Evolutionary conservation across 441 rosid species (phyloP), one percentile per base, ranked within the genome.

Genomic region (Syzygium syzygioides): DNA sequence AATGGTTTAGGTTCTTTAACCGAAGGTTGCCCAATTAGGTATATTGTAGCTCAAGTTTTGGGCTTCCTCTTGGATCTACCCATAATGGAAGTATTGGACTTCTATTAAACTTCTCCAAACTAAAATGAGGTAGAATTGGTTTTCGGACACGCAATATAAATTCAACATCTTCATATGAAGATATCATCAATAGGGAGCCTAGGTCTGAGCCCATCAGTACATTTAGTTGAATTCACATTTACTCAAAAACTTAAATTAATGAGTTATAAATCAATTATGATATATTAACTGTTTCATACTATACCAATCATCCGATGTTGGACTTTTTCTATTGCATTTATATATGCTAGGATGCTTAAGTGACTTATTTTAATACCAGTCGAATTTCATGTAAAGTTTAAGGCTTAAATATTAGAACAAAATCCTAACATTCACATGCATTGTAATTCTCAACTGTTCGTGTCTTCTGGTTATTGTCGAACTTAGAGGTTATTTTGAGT

Each of bases 151-250:
- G 0, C 23, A 8, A 30, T 64, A 30, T 15, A 64, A 30, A 30
- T 57, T 10, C 10, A 6, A 57, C 9, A 23, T 57, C 12, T 57
- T 25, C 28, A 57, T 64, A 7, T 30, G 11, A 15, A 30, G 23
- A 64, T 20, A 64, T 15, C 4, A 64, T 6, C 20, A 64, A 30
- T 15, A 30, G 20, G 0, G 37, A 64, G 3, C 1, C 3, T n/a
- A 0, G 17, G 32, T 64, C 2, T 0, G 3, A 64, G 0, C 3
- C 3, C 1, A 30, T 7, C 4, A 17, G 17, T 3, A 30, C 18
- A 64, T 30, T 30, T 6, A 64, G 1, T 62, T n/a, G 37, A 62
- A 32, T 18, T 64, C 12, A 64, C 0, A 64, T 7, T 8, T 0
- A 15, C 37, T 64, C 5, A 15, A 15, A 64, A 8, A 30, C 3